These are phyloP conservation scores for Pleurotus eryngii DNA, from an alignment of 768 basidiomycete species.

Conservation along the genomic window DNA sequence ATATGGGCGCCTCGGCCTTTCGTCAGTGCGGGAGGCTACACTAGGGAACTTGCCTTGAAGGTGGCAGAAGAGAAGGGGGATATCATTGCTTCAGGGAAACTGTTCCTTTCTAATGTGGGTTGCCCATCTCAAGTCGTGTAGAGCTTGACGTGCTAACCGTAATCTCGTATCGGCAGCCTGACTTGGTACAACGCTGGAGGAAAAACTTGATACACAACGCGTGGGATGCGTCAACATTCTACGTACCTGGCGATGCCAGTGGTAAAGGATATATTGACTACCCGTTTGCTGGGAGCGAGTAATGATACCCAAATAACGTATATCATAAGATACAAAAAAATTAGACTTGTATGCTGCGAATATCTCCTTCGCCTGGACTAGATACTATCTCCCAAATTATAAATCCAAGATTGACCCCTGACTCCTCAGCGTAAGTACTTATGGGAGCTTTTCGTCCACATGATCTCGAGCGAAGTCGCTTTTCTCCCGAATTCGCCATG, in stretches of 20 bases:
- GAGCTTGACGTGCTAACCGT: neutral
- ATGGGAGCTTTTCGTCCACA: too few relatives aligned
- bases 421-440: too few relatives aligned
- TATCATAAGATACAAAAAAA: too few relatives aligned
- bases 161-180: constrained; percentile 18
- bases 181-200: constrained; percentile 25
- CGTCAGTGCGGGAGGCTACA: constrained; percentile 28
- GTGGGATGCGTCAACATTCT: constrained; percentile 19
- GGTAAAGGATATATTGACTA: constrained; percentile 28
- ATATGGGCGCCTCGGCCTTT: constrained; percentile 21
- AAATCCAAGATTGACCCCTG: too few relatives aligned
- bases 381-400: too few relatives aligned
- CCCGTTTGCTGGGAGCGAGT: constrained; percentile 15
- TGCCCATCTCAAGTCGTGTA: neutral
- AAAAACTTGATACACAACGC: constrained; percentile 17
- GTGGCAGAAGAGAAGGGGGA: constrained; percentile 17
- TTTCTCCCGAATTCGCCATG: too few relatives aligned
- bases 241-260: constrained; percentile 19
- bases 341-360: too few relatives aligned
- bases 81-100: constrained; percentile 10
- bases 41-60: constrained; percentile 22
- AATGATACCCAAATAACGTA: too few relatives aligned
- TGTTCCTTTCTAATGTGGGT: constrained; percentile 14
- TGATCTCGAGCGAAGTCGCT: too few relatives aligned
- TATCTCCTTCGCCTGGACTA: too few relatives aligned